Evolutionary conservation across 139 green algal genomes (phyloP).

Genomic region (Trebouxia sp.): DNA sequence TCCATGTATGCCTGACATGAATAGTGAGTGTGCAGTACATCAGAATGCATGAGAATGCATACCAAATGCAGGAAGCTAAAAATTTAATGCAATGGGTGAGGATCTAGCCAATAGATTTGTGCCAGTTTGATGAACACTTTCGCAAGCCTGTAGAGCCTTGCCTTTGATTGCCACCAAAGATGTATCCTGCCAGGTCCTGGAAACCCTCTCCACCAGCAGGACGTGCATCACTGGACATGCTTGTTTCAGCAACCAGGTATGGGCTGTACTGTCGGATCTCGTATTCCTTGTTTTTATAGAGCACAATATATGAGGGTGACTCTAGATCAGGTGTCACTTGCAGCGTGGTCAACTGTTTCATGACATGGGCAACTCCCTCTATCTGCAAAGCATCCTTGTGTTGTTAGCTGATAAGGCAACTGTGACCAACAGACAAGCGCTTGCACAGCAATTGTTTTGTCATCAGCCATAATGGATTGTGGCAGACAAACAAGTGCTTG

Average conservation of each 20-base stretch:
- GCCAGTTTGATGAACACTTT: not conserved
- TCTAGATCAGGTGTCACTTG: constrained; percentile 43
- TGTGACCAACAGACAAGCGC: no score
- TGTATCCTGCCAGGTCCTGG: constrained; percentile 74
- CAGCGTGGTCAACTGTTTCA: constrained; percentile 30
- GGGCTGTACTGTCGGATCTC: constrained; percentile 74
- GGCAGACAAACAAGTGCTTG: no score
- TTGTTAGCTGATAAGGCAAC: no score
- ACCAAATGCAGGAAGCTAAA: not conserved
- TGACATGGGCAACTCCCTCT: constrained; percentile 34
- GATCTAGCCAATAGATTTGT: not conserved
- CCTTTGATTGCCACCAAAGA: constrained; percentile 82
- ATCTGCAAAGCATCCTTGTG: constrained; percentile 36
- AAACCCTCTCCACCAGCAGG: constrained; percentile 49
- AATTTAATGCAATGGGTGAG: no score
- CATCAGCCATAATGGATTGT: no score
- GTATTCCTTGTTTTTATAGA: constrained; percentile 61
- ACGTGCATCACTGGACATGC: constrained; percentile 42
- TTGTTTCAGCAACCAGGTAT: constrained; percentile 69
- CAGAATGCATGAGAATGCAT: no score
- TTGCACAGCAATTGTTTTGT: no score
- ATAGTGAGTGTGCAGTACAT: no score
- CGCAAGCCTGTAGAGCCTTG: not conserved
- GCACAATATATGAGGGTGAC: constrained; percentile 49
- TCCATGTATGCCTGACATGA: no score